Evolutionary conservation across 2,329 filamentous ascomycete genomes (phyloP).

Genomic region (Aureobasidium pullulans): DNA sequence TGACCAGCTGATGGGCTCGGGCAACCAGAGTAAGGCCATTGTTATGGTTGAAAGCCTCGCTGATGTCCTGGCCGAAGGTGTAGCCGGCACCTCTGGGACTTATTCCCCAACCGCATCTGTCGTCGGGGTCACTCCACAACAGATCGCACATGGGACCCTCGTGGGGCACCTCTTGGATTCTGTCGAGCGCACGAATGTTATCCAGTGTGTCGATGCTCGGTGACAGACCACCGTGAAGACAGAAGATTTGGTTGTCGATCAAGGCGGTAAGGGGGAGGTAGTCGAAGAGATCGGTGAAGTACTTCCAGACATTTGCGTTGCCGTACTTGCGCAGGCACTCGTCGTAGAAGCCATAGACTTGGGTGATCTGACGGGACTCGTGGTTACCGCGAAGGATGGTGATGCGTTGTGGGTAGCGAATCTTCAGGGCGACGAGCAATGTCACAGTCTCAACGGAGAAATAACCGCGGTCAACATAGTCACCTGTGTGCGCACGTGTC

Average conservation of each 20-base stretch:
- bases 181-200: conserved; percentile 65
- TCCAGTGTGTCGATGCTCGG: conserved; percentile 68
- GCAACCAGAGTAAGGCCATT: conserved; percentile 94
- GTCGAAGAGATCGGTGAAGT: conserved; percentile 71
- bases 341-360: conserved; percentile 73
- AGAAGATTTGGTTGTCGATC: conserved; percentile 67
- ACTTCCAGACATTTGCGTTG: conserved; percentile 72
- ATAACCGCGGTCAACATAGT: conserved; percentile 98
- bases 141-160: conserved; percentile 71
- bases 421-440: conserved; percentile 91
- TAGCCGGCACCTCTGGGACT: conserved; percentile 55
- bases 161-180: conserved; percentile 69
- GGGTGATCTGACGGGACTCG: conserved; percentile 69
- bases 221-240: conserved; percentile 64
- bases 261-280: conserved; percentile 67
- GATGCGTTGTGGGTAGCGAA: conserved; percentile 70
- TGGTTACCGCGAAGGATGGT: conserved; percentile 69
- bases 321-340: conserved; percentile 72
- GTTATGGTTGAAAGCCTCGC: conserved; percentile 98
- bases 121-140: conserved; percentile 69
- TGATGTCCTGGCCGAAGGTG: conserved; percentile 67
- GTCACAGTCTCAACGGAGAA: conserved; percentile 98
- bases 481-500: conserved; percentile 50
- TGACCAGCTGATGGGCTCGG: conserved; percentile 93
- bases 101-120: conserved; percentile 59